A percentile compares a stretch with the other conserved stretches of the same genome.
Evolutionary conservation across 371 early-diverging fungal genomes (phyloP).

Genomic region (Actinomortierella wolfii): DNA sequence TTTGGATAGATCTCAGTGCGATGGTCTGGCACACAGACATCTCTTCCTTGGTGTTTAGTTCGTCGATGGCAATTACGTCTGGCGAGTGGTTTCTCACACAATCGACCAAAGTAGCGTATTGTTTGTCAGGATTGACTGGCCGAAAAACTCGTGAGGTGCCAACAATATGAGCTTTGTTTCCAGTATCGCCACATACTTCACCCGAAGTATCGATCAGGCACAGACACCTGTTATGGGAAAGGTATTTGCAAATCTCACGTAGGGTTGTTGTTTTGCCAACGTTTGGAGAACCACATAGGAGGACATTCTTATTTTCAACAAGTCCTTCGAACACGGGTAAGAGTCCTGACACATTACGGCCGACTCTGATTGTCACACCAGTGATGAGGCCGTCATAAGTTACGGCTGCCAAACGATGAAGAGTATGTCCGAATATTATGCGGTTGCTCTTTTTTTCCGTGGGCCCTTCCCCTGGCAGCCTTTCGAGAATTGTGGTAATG

Average conservation of each 20-base stretch:
- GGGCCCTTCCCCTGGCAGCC: neutral
- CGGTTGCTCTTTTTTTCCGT: neutral
- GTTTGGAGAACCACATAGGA: conserved; percentile 4
- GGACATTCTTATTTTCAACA: conserved; percentile 2
- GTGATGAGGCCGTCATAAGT: conserved; percentile 5
- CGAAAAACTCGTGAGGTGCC: conserved; percentile 6
- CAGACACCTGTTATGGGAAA: conserved; percentile 9
- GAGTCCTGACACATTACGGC: conserved; percentile 4
- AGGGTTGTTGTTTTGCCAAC: conserved; percentile 6
- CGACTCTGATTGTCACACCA: conserved; percentile 1
- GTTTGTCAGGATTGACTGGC: neutral
- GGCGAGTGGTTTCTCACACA: conserved; percentile 8
- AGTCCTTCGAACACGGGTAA: conserved; percentile 6
- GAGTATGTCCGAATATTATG: conserved; percentile 4
- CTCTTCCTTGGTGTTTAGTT: conserved; percentile 4
- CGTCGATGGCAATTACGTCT: conserved; percentile 7
- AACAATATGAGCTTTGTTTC: neutral
- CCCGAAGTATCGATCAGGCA: conserved; percentile 12
- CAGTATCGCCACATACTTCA: conserved; percentile 12
- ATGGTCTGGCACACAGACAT: conserved; percentile 11
- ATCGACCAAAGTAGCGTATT: conserved; percentile 1
- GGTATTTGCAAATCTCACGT: conserved; percentile 11
- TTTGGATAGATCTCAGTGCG: conserved; percentile 14
- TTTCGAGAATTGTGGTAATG: neutral
- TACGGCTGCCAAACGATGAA: conserved; percentile 7